Evolutionary conservation across 2,329 filamentous ascomycete species (phyloP).

Genomic region (Aspergillus sp.): DNA sequence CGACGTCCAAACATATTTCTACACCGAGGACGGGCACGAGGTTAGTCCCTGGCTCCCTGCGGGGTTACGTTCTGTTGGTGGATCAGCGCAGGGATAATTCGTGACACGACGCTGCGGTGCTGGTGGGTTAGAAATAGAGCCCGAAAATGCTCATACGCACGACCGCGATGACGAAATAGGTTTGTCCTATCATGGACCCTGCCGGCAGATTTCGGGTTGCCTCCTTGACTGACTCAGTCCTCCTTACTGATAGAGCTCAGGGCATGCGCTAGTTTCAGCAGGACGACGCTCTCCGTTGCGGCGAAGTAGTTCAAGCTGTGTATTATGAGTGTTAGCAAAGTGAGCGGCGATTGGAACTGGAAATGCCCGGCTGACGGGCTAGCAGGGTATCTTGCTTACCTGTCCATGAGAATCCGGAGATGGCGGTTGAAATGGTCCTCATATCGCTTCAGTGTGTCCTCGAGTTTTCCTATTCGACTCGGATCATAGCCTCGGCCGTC

Average conservation of each 20-base stretch:
- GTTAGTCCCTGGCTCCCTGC: not conserved
- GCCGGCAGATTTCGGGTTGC: not conserved
- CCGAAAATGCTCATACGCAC: not conserved
- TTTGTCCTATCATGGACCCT: not conserved
- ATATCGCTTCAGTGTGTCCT: slow-evolving; percentile 86
- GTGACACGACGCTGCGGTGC: not conserved
- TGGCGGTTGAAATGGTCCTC: slow-evolving; percentile 91
- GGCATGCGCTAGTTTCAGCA: slow-evolving; percentile 68
- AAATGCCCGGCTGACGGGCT: not conserved
- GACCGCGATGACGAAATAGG: not conserved
- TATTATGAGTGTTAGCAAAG: not conserved
- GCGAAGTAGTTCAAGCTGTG: slow-evolving; percentile 82
- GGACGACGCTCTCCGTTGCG: slow-evolving; percentile 92
- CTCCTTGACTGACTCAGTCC: slow-evolving; percentile 29
- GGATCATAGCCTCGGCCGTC: slow-evolving; percentile 54
- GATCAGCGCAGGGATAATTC: not conserved
- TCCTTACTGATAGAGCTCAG: slow-evolving; percentile 44
- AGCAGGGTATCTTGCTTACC: slow-evolving; percentile 36
- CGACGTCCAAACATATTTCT: not conserved
- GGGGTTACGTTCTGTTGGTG: not conserved
- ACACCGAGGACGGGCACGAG: not conserved
- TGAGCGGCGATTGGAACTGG: too few relatives aligned
- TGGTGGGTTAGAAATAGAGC: not conserved
- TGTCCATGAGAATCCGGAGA: slow-evolving; percentile 89
- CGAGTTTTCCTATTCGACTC: slow-evolving; percentile 69